Evolutionary conservation across 352 stramenopile species (phyloP), one percentile per base, ranked within the genome.

Genomic region (Phytophthora citrophthora): DNA sequence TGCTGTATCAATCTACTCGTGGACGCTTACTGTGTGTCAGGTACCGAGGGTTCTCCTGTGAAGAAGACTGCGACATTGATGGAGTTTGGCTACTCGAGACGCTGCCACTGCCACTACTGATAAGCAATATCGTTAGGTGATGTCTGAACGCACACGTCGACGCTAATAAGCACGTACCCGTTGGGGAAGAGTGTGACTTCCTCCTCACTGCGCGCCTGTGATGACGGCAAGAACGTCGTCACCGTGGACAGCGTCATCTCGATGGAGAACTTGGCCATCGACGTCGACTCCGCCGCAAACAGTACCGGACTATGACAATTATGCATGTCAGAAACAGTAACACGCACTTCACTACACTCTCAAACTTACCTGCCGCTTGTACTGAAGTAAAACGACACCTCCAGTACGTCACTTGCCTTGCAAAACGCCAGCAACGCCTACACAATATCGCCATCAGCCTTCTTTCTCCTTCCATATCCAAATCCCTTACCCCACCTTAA

Each of bases 181-280:
- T 67, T 61, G 31, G 36, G 48, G n/a, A 70, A 64, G 12, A 76
- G 45, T 26, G 57, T 47, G 24, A 76, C 53, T 54, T 85, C 73
- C 40, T 77, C 70, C 61, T 85, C 76, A 46, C 70, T 78, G 29
- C 70, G 62, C 1, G 74, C 60, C 66, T 93, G 84, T 16, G 84
- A 90, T 5, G 81, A 64, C 43, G 85, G 81, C 2, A 93, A 61
- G 61, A 94, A 91, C 18, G 81, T 90, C n/a, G 83, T 89, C 40
- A 93, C 73, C 0, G 88, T 95, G 13, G 88, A 93, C 11, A 95
- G 70, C n/a, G 83, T 93, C 56, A 94, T 70, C 65, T 95, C 83
- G 23, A 90, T 69, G n/a, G 71, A 73, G 36, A 92, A 85, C 58
- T 86, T 89, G 27, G 84, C 82, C 54, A 83, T 64, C 7, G 83